phyloP scores from a whole-genome alignment of 2,329 filamentous ascomycete species.

The Arthrobotrys iridis region DNA sequence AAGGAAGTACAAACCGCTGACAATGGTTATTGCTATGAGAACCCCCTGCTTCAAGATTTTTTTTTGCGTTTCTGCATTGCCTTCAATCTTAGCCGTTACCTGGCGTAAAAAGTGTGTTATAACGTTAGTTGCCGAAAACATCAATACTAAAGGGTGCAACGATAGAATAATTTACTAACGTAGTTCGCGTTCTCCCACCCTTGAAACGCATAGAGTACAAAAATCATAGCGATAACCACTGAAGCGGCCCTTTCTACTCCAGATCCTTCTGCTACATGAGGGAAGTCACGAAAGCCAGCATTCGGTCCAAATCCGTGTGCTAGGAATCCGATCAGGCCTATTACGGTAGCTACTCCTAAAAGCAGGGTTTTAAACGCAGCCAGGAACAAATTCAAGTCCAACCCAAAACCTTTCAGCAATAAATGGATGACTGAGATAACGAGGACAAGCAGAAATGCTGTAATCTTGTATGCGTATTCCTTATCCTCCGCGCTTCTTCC shows the following conservation, averaged over 20 bases:
- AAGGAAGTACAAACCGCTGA: constrained; percentile 2
- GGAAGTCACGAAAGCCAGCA: not conserved
- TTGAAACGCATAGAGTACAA: constrained; percentile 10
- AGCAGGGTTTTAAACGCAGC: not conserved
- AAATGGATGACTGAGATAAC: constrained; percentile 6
- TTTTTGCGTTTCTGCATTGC: not conserved
- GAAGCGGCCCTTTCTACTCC: not conserved
- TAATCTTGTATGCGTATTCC: not conserved
- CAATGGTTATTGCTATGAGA: constrained; percentile 18
- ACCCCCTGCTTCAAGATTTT: not conserved
- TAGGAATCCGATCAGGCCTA: not conserved
- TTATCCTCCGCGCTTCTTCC: not conserved
- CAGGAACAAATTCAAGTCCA: not conserved
- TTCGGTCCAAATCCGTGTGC: not conserved
- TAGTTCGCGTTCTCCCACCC: constrained; percentile 25
- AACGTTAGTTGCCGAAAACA: no score
- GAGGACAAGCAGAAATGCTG: not conserved
- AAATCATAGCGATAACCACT: not conserved
- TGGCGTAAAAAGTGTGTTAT: no score
- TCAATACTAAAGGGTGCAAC: no score
- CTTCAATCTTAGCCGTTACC: constrained; percentile 10
- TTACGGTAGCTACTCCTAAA: not conserved
- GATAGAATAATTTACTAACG: not conserved
- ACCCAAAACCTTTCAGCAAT: not conserved
- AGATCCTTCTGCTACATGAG: not conserved